These are phyloP conservation scores for Hibiscus syriacus DNA, from an alignment of 345 rosid genomes.

Conservation along the genomic window DNA sequence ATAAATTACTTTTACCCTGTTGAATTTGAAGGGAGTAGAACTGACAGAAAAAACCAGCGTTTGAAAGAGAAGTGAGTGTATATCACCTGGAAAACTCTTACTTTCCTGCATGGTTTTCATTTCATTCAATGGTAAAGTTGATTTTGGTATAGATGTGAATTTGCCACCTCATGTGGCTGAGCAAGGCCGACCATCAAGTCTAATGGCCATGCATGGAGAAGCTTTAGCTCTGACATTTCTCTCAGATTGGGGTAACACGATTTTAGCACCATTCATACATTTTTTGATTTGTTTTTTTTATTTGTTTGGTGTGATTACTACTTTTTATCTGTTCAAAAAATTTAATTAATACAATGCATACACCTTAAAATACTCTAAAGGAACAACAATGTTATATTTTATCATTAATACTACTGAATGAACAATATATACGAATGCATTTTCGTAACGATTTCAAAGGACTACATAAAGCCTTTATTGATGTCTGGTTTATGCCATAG, in stretches of 20 bases:
- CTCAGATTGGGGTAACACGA: conserved; percentile 29
- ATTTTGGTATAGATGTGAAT: conserved; percentile 11
- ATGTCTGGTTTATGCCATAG: too few relatives aligned
- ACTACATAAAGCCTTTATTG: too few relatives aligned
- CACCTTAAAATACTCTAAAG: too few relatives aligned
- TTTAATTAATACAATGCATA: too few relatives aligned
- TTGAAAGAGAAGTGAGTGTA: conserved; percentile 20
- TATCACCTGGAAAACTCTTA: neutral
- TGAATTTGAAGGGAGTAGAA: conserved; percentile 20
- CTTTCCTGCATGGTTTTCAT: neutral
- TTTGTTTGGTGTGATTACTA: too few relatives aligned
- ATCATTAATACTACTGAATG: too few relatives aligned
- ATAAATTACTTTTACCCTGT: neutral
- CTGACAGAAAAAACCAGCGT: conserved; percentile 22
- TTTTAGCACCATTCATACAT: too few relatives aligned
- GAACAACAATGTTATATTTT: too few relatives aligned
- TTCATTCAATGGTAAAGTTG: neutral
- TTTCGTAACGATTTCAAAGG: too few relatives aligned
- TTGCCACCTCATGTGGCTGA: neutral
- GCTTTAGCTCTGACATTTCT: conserved; percentile 7
- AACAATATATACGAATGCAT: too few relatives aligned
- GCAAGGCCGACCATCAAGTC: conserved; percentile 15
- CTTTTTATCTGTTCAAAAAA: too few relatives aligned
- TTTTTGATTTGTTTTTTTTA: too few relatives aligned
- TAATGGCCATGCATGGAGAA: conserved; percentile 10